phyloP scores from a whole-genome alignment of 2,329 filamentous ascomycete genomes.

The Tricladium varicosporioides region DNA sequence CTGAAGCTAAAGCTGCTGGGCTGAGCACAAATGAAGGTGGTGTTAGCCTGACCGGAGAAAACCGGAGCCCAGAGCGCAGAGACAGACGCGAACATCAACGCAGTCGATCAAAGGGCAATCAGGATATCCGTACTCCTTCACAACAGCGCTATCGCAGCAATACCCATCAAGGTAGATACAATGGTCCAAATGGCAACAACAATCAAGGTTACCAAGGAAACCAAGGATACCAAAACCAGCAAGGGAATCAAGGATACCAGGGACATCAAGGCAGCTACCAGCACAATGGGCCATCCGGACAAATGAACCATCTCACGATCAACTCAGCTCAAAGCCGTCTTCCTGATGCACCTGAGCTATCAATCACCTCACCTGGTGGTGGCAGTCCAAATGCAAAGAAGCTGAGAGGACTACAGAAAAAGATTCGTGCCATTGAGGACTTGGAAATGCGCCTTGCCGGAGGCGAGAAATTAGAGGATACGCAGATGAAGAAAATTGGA shows the following conservation, averaged over 20 bases:
- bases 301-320: slow-evolving; percentile 36
- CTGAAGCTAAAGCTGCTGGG: slow-evolving; percentile 57
- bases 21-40: slow-evolving; percentile 32
- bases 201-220: slow-evolving; percentile 23
- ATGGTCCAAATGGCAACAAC: slow-evolving; percentile 2
- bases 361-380: slow-evolving; percentile 52
- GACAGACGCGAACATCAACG: slow-evolving; percentile 52
- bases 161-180: slow-evolving; percentile 36
- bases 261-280: slow-evolving; percentile 23
- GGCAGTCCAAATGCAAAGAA: slow-evolving; percentile 87
- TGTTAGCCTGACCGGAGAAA: slow-evolving; percentile 44
- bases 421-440: slow-evolving; percentile 96
- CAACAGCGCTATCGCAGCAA: slow-evolving; percentile 52
- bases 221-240: slow-evolving; percentile 8
- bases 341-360: slow-evolving; percentile 43
- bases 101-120: slow-evolving; percentile 46
- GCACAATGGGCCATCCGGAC: slow-evolving; percentile 19
- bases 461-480: slow-evolving; percentile 96
- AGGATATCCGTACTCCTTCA: slow-evolving; percentile 44
- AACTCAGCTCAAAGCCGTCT: slow-evolving; percentile 20
- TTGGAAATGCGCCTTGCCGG: slow-evolving; percentile 93
- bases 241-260: slow-evolving; percentile 9
- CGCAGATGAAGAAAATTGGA: slow-evolving; percentile 96
- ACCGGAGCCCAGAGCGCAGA: slow-evolving; percentile 66
- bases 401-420: slow-evolving; percentile 89